Conservation (phyloP, 257 asterid genomes). For the Marsdenia floribunda region DNA sequence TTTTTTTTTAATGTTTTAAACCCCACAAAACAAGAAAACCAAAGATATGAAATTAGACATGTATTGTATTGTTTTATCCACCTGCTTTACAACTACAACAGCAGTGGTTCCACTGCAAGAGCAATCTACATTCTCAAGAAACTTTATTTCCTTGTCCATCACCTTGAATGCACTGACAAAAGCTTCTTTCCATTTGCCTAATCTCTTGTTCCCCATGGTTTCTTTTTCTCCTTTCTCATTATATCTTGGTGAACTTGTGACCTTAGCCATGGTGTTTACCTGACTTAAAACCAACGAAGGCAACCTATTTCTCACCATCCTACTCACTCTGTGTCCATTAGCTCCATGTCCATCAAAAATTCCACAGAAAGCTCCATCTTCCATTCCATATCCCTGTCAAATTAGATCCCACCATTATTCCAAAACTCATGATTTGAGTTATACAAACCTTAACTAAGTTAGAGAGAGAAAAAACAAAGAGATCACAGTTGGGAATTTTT, state of each 20-base stretch:
- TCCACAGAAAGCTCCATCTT: slow-evolving; percentile 55
- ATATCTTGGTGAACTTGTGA: slow-evolving; percentile 17
- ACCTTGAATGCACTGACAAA: slow-evolving; percentile 50
- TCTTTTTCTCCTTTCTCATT: slow-evolving; percentile 25
- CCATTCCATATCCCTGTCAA: slow-evolving; percentile 64
- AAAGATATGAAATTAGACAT: background rate
- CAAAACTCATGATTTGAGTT: too few species aligned
- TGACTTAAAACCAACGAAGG: slow-evolving; percentile 56
- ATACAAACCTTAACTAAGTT: background rate
- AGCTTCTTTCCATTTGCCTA: slow-evolving; percentile 64
- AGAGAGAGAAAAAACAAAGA: background rate
- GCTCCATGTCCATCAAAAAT: slow-evolving; percentile 89
- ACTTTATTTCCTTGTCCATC: slow-evolving; percentile 61
- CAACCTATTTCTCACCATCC: slow-evolving; percentile 57
- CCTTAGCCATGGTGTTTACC: slow-evolving; percentile 33
- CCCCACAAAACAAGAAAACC: background rate
- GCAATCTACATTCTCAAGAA: slow-evolving; percentile 45
- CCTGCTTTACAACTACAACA: slow-evolving; percentile 61
- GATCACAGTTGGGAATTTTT: background rate
- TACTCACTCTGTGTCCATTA: slow-evolving; percentile 66
- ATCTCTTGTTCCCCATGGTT: slow-evolving; percentile 26
- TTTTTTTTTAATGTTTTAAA: too few species aligned
- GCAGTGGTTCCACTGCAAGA: slow-evolving; percentile 80
- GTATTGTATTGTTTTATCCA: slow-evolving; percentile 6
- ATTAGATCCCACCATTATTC: background rate